Evolutionary conservation across 192 early-diverging fungal species (phyloP).

Genomic region (Backusella morwellensis): DNA sequence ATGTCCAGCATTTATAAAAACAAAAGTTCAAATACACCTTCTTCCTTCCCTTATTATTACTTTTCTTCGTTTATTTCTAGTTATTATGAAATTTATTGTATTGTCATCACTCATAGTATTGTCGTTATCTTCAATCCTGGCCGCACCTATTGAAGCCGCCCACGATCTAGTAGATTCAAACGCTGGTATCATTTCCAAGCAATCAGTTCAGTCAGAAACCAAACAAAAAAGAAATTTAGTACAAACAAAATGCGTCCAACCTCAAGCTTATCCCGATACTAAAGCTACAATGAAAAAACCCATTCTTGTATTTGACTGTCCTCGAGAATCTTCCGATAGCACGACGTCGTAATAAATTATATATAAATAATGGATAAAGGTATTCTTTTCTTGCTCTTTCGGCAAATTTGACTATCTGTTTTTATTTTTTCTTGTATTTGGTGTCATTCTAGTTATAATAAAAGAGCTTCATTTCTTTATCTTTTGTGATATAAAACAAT

Average conservation of each 20-base stretch:
- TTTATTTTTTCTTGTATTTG: background rate
- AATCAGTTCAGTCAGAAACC: background rate
- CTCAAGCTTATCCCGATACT: background rate
- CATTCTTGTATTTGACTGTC: background rate
- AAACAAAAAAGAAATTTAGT: background rate
- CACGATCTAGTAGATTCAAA: background rate
- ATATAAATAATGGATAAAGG: background rate
- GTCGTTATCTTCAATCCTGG: background rate
- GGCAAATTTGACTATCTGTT: background rate
- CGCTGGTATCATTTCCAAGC: background rate
- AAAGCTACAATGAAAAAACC: background rate
- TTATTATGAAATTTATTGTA: background rate
- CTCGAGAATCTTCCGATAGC: background rate
- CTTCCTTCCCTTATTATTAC: background rate
- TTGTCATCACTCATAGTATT: background rate
- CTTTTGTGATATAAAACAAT: background rate
- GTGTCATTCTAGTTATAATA: background rate
- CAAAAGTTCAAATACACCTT: background rate
- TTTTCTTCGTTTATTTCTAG: background rate
- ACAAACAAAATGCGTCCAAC: background rate
- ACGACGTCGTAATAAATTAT: background rate
- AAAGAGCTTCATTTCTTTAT: background rate
- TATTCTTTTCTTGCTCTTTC: background rate
- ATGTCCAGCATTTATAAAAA: background rate
- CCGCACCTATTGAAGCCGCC: background rate